Evolutionary conservation across 495 filamentous ascomycete species (phyloP).

Genomic region (Xylaria longipes): DNA sequence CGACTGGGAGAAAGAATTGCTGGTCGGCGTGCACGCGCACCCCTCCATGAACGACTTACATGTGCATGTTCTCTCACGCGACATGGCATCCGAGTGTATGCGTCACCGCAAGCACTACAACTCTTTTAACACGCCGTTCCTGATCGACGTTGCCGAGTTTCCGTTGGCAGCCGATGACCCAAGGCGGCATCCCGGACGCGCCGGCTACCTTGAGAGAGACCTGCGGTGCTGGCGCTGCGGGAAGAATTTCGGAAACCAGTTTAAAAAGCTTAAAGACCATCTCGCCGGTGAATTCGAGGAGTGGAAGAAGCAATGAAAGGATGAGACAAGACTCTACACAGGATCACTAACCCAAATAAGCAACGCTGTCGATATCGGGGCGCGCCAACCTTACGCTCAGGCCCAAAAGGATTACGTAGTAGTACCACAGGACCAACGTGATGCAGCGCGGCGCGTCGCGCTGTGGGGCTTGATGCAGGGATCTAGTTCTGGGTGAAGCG

Average conservation of each 20-base stretch:
- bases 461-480: slow-evolving; percentile 14
- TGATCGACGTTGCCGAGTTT: slow-evolving; percentile 80
- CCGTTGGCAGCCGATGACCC: slow-evolving; percentile 70
- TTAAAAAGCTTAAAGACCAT: slow-evolving; percentile 78
- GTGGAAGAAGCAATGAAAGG: slow-evolving; percentile 73
- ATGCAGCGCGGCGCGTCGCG: background rate
- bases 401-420: background rate
- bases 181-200: slow-evolving; percentile 59
- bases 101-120: slow-evolving; percentile 92
- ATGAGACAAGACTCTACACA: background rate
- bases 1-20: slow-evolving; percentile 80
- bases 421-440: background rate
- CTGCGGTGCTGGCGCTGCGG: slow-evolving; percentile 89
- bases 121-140: slow-evolving; percentile 87
- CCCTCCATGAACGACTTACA: slow-evolving; percentile 96
- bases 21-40: slow-evolving; percentile 79
- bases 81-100: slow-evolving; percentile 71
- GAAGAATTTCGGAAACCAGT: slow-evolving; percentile 71
- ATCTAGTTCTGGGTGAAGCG: background rate
- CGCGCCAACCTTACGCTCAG: background rate
- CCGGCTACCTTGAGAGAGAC: slow-evolving; percentile 65
- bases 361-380: background rate
- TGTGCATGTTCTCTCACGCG: slow-evolving; percentile 81
- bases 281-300: slow-evolving; percentile 78
- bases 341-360: slow-evolving; percentile 5